Conservation (phyloP, 192 early-diverging fungal species). For the Funneliformis geosporum region DNA sequence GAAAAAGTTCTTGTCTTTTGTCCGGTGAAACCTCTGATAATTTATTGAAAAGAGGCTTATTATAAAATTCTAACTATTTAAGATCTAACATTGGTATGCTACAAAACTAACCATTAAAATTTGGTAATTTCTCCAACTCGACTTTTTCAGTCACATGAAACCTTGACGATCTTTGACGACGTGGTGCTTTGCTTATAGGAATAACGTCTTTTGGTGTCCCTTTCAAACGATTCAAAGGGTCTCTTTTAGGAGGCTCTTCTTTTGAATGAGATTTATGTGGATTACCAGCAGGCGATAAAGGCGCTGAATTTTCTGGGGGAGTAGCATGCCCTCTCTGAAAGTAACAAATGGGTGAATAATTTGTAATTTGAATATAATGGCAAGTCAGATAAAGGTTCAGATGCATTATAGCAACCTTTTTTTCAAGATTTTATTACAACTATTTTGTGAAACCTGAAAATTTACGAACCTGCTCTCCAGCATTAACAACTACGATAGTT, state of each 20-base stretch:
- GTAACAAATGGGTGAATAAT: neutral
- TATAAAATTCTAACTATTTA: neutral
- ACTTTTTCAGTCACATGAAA: slow-evolving; percentile 82
- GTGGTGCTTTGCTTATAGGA: slow-evolving; percentile 76
- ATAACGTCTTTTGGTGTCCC: slow-evolving; percentile 67
- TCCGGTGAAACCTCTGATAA: slow-evolving; percentile 70
- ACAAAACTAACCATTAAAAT: slow-evolving; percentile 70
- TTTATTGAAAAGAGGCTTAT: neutral
- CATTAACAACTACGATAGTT: slow-evolving; percentile 27
- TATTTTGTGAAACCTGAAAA: slow-evolving; percentile 4
- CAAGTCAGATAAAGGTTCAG: neutral
- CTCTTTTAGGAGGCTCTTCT: slow-evolving; percentile 48
- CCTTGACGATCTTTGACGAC: slow-evolving; percentile 82
- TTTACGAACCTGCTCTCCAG: slow-evolving; percentile 26
- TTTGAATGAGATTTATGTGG: slow-evolving; percentile 31
- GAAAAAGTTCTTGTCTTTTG: slow-evolving; percentile 85
- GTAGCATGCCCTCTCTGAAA: slow-evolving; percentile 1
- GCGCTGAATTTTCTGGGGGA: slow-evolving; percentile 1
- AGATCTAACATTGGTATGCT: neutral
- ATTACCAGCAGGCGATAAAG: slow-evolving; percentile 24
- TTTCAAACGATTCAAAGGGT: slow-evolving; percentile 53
- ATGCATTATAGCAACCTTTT: slow-evolving; percentile 11
- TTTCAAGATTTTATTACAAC: neutral
- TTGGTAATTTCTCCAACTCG: slow-evolving; percentile 74
- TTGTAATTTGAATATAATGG: neutral